Evolutionary conservation across 2,329 filamentous ascomycete species (phyloP).

Genomic region (Huntiella decipiens): DNA sequence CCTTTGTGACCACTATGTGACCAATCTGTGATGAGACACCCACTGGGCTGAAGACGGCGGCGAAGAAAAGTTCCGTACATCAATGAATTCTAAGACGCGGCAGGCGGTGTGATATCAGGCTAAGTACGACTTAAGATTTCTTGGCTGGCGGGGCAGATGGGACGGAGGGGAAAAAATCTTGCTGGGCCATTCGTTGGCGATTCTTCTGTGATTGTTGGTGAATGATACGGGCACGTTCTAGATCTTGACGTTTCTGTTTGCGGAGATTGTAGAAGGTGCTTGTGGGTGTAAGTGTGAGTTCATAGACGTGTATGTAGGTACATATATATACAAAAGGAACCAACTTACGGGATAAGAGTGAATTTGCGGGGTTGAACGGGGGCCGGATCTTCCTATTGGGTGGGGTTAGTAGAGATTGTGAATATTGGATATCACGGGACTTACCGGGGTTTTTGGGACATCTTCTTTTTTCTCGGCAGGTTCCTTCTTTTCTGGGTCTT

Average conservation of each 20-base stretch:
- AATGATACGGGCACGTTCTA: constrained; percentile 35
- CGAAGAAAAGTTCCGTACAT: background rate
- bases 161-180: constrained; percentile 67
- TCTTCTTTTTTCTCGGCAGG: constrained; percentile 9
- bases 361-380: background rate
- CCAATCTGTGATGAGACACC: no score
- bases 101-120: background rate
- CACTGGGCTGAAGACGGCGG: no score
- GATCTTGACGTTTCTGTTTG: constrained; percentile 45
- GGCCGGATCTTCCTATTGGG: background rate
- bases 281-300: constrained; percentile 1
- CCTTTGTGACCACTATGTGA: no score
- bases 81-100: no score
- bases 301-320: constrained; percentile 27
- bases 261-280: constrained; percentile 79
- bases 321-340: constrained; percentile 48
- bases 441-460: background rate
- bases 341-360: background rate
- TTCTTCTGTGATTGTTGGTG: constrained; percentile 48
- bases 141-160: constrained; percentile 32
- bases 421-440: constrained; percentile 10
- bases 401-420: background rate
- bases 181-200: constrained; percentile 59
- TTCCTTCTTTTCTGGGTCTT: constrained; percentile 16
- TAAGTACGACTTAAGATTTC: background rate